Evolutionary conservation across 1,139 yeast genomes (phyloP), one percentile per base, ranked within the genome.

Genomic region (Sugiyamaella xylanicola): DNA sequence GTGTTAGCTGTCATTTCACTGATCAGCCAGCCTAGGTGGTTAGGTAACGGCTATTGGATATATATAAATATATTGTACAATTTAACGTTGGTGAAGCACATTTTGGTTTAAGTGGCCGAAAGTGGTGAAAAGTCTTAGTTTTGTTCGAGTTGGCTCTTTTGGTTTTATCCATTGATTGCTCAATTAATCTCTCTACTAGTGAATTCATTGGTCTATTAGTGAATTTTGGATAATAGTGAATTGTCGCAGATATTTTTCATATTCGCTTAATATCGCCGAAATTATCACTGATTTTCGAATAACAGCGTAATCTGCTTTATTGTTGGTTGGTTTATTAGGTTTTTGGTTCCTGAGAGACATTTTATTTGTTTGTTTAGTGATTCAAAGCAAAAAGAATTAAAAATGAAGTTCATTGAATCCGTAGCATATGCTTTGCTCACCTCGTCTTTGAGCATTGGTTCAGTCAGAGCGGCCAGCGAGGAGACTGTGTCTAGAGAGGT

Each of bases 361-460:
- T 25, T 19, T 40, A 25, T 17, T 41, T 41, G 9, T 5, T 13
- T 20, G 45, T n/a, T 46, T 11, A 27, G n/a, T n/a, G n/a, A n/a
- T n/a, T n/a, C n/a, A n/a, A n/a, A n/a, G n/a, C n/a, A n/a, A n/a
- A 16, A 25, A 25, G 29, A 37, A 20, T 42, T 20, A 40, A 49
- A 4, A 45, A 54, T 54, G 57, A 42, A 49, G 21, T 54, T 54
- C 39, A n/a, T 54, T 22, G 57, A 54, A 29, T 45, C 54, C 13
- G 57, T 57, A 29, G 60, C 60, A n/a, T 44, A 47, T 36, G 51
- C 57, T 22, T 45, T 57, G 40, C 41, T 54, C 37, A 50, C 53
- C 42, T 53, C 56, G 29, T 54, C 60, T 21, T 40, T 49, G 44
- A 50, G 54, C 15, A 22, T 50, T 22, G 56, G 55, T 27, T 44